Base-by-base conservation (phyloP, 2,329 filamentous ascomycete species). In the Claviceps arundinis region DNA sequence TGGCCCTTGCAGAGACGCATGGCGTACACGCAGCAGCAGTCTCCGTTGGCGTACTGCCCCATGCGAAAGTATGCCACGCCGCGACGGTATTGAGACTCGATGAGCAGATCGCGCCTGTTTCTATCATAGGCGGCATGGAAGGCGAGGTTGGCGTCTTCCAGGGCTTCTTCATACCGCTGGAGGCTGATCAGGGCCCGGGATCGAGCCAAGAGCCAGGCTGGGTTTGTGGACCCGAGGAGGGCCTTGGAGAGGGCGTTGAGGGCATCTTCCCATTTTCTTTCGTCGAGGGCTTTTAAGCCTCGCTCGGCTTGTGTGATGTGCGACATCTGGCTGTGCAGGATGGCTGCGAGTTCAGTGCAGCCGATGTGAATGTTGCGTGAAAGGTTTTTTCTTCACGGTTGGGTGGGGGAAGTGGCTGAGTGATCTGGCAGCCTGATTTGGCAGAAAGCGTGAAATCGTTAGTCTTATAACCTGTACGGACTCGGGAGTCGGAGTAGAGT, bases 71-170 rank as follows among this genome's bases (percentile, higher is more conserved):
- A 74, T 11, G 85, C 78, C 13, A 95, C 80, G 5, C 81, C 86
- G 40, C 91, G 81, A 59, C 90, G 81, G 61, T 93, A 80, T 61
- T 96, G 88, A 1, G 87, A 84, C n/a, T 88, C 80, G 46, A 82
- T 75, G 65, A 96, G 88, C 34, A 85, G 76, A 57, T 88, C 81
- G 49, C 86, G 81, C 60, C 84, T 85, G 37, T 78, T 86, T 42
- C 91, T 84, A 56, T 84, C 75, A 26, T 71, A 71, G 2, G 83
- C 84, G 4, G 76, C 69, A 40, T 76, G 68, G 50, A 85, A 76
- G 2, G 82, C 86, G 47, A 75, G 73, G 56, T 89, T 80, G 40
- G 84, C 82, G 66, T 90, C 86, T 41, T 70, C 72, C 45, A 93
- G 77, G 1, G 89, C 86, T 22, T 78, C 74, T 2, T 80, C 72